phyloP scores from a whole-genome alignment of 73 alveolate genomes.

The Paramecium sonneborni region DNA sequence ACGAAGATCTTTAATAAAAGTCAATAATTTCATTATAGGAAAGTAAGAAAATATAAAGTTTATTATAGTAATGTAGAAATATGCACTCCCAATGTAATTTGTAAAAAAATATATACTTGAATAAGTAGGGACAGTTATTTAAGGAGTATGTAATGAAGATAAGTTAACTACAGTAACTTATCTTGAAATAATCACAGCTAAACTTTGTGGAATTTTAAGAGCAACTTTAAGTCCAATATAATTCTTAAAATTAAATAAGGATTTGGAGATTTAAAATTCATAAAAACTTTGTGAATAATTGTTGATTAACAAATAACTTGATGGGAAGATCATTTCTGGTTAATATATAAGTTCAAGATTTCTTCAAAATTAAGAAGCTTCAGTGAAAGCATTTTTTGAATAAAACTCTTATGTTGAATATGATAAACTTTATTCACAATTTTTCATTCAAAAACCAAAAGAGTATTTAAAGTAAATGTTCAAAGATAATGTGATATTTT shows the following conservation, averaged over 20 bases:
- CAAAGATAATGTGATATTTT: slow-evolving; percentile 32
- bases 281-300: neutral
- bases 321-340: slow-evolving; percentile 21
- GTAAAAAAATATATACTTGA: neutral
- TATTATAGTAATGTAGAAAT: neutral
- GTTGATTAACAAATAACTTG: neutral
- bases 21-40: slow-evolving; percentile 5
- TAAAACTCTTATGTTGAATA: slow-evolving; percentile 41
- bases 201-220: slow-evolving; percentile 21
- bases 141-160: slow-evolving; percentile 8
- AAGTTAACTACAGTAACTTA: slow-evolving; percentile 17
- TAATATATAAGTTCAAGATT: neutral
- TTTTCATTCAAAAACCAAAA: neutral
- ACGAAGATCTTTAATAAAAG: neutral
- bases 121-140: neutral
- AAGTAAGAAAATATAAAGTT: neutral
- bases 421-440: neutral
- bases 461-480: neutral
- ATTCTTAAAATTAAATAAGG: neutral
- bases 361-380: neutral
- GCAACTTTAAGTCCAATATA: neutral
- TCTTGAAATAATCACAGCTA: neutral
- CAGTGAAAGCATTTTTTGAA: neutral
- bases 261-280: neutral
- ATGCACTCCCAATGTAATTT: slow-evolving; percentile 4